Conservation (phyloP, 164 flowering plant genomes). For the Berberis thunbergii region DNA sequence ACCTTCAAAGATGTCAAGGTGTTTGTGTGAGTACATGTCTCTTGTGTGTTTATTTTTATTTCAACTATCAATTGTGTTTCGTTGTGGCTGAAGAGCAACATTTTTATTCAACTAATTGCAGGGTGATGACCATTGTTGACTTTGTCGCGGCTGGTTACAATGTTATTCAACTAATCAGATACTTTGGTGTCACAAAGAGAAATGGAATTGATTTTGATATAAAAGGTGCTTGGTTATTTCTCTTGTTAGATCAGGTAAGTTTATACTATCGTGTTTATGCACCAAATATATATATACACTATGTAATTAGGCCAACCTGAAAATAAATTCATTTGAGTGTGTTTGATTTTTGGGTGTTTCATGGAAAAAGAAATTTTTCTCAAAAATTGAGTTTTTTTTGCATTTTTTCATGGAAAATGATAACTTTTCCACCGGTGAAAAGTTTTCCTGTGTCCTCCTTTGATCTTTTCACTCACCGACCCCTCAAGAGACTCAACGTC, state of each 20-base stretch:
- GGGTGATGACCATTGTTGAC: slow-evolving; percentile 33
- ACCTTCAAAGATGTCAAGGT: slow-evolving; percentile 39
- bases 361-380: too few relatives aligned
- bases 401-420: too few relatives aligned
- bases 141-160: slow-evolving; percentile 49
- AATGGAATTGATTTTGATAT: slow-evolving; percentile 1
- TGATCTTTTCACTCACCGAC: too few relatives aligned
- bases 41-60: not conserved
- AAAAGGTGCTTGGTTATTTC: slow-evolving; percentile 33
- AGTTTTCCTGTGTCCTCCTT: too few relatives aligned
- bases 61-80: too few relatives aligned
- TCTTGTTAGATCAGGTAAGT: slow-evolving; percentile 63
- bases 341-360: too few relatives aligned
- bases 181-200: slow-evolving; percentile 4
- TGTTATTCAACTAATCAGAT: slow-evolving; percentile 35
- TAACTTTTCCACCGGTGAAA: too few relatives aligned
- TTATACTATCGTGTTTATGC: not conserved
- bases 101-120: slow-evolving; percentile 6
- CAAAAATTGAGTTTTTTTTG: too few relatives aligned
- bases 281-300: not conserved
- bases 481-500: too few relatives aligned
- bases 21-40: slow-evolving; percentile 29
- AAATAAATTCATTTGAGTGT: too few relatives aligned
- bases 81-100: too few relatives aligned
- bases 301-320: too few relatives aligned